These are phyloP conservation scores for Fusarium sp. DNA, from an alignment of 2,329 filamentous ascomycete genomes.

Conservation along the genomic window DNA sequence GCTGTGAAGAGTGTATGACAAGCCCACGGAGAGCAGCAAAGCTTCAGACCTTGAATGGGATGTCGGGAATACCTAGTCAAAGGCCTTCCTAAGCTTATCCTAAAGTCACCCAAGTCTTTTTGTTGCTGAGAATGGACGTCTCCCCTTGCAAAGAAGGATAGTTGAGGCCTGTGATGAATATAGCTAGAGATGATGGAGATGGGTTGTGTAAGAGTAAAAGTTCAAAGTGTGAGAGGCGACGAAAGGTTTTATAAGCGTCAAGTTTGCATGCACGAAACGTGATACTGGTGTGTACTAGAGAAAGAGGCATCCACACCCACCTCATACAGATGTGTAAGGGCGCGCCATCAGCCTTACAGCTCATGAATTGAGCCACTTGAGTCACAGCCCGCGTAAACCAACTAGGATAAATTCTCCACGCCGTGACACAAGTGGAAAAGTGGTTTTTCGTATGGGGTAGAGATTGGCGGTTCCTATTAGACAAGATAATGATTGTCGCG, in stretches of 20 bases:
- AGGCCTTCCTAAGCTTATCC: not conserved
- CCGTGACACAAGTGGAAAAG: conserved; percentile 11
- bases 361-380: conserved; percentile 11
- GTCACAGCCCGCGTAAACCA: conserved; percentile 23
- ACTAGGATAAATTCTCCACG: not conserved
- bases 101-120: not conserved
- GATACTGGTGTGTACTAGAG: not conserved
- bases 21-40: not conserved
- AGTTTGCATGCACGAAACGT: conserved; percentile 1
- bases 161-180: not conserved
- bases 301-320: conserved; percentile 17
- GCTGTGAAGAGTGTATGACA: not conserved
- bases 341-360: conserved; percentile 24
- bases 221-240: not conserved
- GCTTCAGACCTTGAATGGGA: not conserved
- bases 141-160: not conserved
- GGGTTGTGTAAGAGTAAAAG: not conserved
- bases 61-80: not conserved
- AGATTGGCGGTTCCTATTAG: conserved; percentile 4
- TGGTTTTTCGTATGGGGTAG: conserved; percentile 16
- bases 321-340: not conserved
- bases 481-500: conserved; percentile 9
- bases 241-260: conserved; percentile 27
- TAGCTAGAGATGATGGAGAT: conserved; percentile 4
- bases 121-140: not conserved